Base-by-base conservation (phyloP, 2,329 filamentous ascomycete species). In the Colletotrichum melonis region DNA sequence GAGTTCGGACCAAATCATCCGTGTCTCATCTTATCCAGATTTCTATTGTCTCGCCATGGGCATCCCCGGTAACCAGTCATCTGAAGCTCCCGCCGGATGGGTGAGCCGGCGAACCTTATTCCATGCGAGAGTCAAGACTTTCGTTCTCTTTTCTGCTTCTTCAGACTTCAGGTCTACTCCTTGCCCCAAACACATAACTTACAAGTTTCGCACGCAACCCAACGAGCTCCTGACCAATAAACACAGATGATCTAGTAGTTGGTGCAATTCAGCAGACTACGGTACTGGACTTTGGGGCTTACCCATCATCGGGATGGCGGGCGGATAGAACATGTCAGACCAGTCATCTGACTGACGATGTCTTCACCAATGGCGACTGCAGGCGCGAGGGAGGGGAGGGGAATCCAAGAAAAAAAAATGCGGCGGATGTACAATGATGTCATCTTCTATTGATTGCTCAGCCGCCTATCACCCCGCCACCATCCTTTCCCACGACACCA, bases 361-460 rank as follows among this genome's bases (percentile, higher is more conserved):
- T 22, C 32, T 26, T 26, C 52, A 9, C 62, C 54, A 66, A 70
- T 70, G 11, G 56, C 22, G 26, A 19, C 24, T 32, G 30, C 54
- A 54, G 54, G 24, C 46, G 22, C 52, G 28, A 28, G 7, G n/a
- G 38, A 22, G 22, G 54, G 54, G 54, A 14, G 26, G 22, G 26
- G 5, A 7, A 26, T 28, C 12, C 12, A 24, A 7, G 26, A 11
- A 7, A 24, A 14, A 26, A 6, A 14, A 24, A 26, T 56, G 26
- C 22, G 22, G 54, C n/a, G n/a, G n/a, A 69, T 32, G 56, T 19
- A 14, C 26, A 24, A 67, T 72, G 69, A 72, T 64, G 69, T 72
- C 69, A 72, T 59, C 7, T 19, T 46, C 3, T 5, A 6, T 35
- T 22, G 24, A 19, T 56, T 54, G 32, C 49, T 57, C 26, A 28